These are phyloP conservation scores for Panellus pusillus DNA, from an alignment of 768 basidiomycete genomes.

Conservation along the genomic window DNA sequence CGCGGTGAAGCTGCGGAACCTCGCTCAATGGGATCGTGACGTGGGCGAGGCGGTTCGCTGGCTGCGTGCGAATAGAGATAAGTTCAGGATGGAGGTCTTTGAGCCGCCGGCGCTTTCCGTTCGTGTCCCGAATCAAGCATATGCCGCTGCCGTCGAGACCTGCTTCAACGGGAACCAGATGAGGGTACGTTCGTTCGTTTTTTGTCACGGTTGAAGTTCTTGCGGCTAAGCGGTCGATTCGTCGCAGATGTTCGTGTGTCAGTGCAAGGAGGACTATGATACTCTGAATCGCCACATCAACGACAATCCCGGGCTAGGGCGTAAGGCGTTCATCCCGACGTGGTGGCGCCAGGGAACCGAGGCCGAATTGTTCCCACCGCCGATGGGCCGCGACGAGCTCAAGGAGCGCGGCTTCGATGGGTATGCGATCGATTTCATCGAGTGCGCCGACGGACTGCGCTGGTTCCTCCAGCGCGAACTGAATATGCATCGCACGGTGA, in stretches of 20 bases:
- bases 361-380: constrained; percentile 44
- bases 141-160: constrained; percentile 70
- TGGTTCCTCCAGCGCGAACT: constrained; percentile 67
- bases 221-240: background rate
- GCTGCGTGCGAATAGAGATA: constrained; percentile 63
- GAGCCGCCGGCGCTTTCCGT: constrained; percentile 81
- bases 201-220: background rate
- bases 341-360: constrained; percentile 59
- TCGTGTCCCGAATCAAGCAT: constrained; percentile 62
- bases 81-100: constrained; percentile 80
- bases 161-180: constrained; percentile 61
- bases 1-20: constrained; percentile 56
- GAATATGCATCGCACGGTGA: constrained; percentile 72
- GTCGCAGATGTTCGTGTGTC: constrained; percentile 78
- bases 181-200: constrained; percentile 48
- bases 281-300: constrained; percentile 67
- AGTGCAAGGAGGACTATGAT: constrained; percentile 80
- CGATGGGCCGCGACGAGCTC: constrained; percentile 66
- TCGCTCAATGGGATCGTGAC: constrained; percentile 55
- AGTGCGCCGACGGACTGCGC: constrained; percentile 71
- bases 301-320: constrained; percentile 55
- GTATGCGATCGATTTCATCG: constrained; percentile 80
- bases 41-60: constrained; percentile 68
- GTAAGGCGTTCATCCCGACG: constrained; percentile 55
- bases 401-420: constrained; percentile 66